Base-by-base conservation (phyloP, 2,329 filamentous ascomycete species). In the Sclerotinia subarctica region DNA sequence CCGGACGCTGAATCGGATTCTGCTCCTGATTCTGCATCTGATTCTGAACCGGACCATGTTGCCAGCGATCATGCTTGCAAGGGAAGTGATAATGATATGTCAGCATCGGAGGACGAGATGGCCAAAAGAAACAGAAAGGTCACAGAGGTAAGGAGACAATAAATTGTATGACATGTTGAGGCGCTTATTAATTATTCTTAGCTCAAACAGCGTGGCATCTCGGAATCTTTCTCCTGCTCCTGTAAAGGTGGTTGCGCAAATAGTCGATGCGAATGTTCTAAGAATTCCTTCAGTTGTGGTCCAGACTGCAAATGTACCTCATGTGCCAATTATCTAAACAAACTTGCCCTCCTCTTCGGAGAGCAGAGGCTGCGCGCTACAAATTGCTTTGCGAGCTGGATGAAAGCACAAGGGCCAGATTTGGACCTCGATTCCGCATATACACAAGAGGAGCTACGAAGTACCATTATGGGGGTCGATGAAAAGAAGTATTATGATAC, bases 341-440 rank as follows among this genome's bases (percentile, higher is more conserved):
- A 52, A 19, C 19, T 66, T 44, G 54, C 64, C 15, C 29, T 38
- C 11, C 63, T 67, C 35, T 63, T 67, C 44, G 65, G 46, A 19
- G 57, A 62, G 29, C n/a, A 35, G 3, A 64, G 21, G 29, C 38
- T 64, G 19, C 60, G 60, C 19, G 60, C 49, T 32, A 64, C 60
- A 29, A 64, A 64, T 54, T 64, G 60, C n/a, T 64, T 64, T 11
- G 60, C 24, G 8, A n/a, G 47, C 42, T 64, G 60, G 60, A 64
- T 64, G 60, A 54, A 54, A 42, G 42, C 21, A 5, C 51, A 47
- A 35, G 64, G 53, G 7, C 42, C 42, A 5, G 42, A 32, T 21
- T 11, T 66, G 13, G 52, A 66, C 35, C 44, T 67, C 21, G 19
- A 52, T n/a, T 60, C 64, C 13, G 54, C 56, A 53, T 60, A 53